Evolutionary conservation across 202 grass and related monocot species (phyloP), one percentile per base, ranked within the genome.

Genomic region (Sporobolus alterniflorus): DNA sequence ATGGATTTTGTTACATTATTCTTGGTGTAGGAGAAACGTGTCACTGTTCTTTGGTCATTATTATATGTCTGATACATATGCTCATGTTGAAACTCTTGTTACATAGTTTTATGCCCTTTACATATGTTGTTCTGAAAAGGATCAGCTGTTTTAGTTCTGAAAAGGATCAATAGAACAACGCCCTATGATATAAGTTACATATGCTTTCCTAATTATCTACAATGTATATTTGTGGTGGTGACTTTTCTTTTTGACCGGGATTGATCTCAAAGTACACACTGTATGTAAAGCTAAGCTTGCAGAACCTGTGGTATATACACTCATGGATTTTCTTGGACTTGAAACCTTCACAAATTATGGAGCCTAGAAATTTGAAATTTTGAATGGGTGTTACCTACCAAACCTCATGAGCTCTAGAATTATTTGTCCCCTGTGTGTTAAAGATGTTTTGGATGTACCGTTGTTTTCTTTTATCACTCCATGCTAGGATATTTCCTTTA

Each of bases 21-120:
- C 39, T 30, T 51, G 7, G 21, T 50, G 39, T 74, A 47, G 9
- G 16, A 62, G 14, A 76, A 36, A 61, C 10, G 9, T 29, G 10
- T 56, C 24, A 3, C 7, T 46, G 26, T 43, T 64, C 9, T 56
- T 76, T 44, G 10, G 34, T 33, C 10, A 33, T 20, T 76, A 26
- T 39, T 51, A 6, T 76, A 64, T 72, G 29, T 39, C 21, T 48
- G 74, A 46, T 63, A 8, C 25, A 64, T 29, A 31, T 80, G 17
- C 29, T 49, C 42, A 40, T 0, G 25, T 42, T 74, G 28, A 59
- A 61, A 22, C 26, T 68, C 12, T 17, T 64, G 12, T 29, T 71
- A 62, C 34, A 73, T 43, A 47, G 47, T 64, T 69, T 11, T 39
- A 1, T 78, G 16, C 26, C 63, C 39, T 40, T 86, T 71, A 66